These are phyloP conservation scores for Trametes polyzona DNA, from an alignment of 1,284 basidiomycete genomes.

Conservation along the genomic window DNA sequence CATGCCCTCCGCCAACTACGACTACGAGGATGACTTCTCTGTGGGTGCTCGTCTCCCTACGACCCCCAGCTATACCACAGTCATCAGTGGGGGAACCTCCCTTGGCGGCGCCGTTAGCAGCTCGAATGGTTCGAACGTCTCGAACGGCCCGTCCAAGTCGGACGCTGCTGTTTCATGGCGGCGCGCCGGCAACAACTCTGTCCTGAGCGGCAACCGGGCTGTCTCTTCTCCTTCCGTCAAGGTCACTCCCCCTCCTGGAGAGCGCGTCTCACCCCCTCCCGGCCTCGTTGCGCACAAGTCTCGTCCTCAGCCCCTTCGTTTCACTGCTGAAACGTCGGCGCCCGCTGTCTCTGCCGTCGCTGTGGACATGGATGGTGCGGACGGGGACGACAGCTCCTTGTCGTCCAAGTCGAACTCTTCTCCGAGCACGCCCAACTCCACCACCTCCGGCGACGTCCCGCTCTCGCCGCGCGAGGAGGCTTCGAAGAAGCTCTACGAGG, in stretches of 20 bases:
- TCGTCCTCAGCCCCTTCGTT: conserved; percentile 73
- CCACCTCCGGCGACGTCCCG: conserved; percentile 57
- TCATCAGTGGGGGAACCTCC: conserved; percentile 72
- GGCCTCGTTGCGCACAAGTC: conserved; percentile 42
- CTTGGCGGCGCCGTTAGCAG: conserved; percentile 55
- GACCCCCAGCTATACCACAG: conserved; percentile 65
- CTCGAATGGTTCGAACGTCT: conserved; percentile 31
- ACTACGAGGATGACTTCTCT: conserved; percentile 45
- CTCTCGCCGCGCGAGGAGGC: conserved; percentile 82
- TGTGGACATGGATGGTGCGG: conserved; percentile 55
- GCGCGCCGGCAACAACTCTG: conserved; percentile 71
- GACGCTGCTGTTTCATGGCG: conserved; percentile 79
- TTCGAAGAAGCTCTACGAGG: conserved; percentile 81
- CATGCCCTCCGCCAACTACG: conserved; percentile 45
- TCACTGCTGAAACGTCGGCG: conserved; percentile 56
- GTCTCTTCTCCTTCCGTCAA: conserved; percentile 66
- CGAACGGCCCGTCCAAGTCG: conserved; percentile 60
- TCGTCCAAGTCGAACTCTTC: conserved; percentile 57
- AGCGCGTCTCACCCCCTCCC: conserved; percentile 57
- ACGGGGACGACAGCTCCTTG: conserved; percentile 57
- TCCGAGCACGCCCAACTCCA: conserved; percentile 75
- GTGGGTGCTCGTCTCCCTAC: conserved; percentile 42
- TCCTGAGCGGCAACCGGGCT: conserved; percentile 65
- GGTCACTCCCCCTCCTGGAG: conserved; percentile 69
- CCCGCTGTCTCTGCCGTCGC: conserved; percentile 62